Evolutionary conservation across 257 asterid genomes (phyloP), one percentile per base, ranked within the genome.

Genomic region (Scutellaria barbata): DNA sequence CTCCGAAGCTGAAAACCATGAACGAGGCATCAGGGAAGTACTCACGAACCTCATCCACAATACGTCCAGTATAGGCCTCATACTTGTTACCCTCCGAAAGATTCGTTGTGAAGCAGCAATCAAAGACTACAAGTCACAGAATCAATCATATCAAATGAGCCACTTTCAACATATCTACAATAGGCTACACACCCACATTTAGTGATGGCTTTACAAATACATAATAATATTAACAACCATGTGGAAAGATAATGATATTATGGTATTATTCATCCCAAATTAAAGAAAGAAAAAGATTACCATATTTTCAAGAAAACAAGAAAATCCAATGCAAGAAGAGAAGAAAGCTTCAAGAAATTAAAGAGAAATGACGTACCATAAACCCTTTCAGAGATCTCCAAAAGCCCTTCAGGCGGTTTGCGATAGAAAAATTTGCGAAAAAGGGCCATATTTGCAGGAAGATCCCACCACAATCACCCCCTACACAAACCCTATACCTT

Each of bases 31-130:
- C 88, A 3, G 88, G 86, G 73, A 74, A 75, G 82, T 83, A 74
- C 10, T 81, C 86, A 9, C 68, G 81, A 30, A 90, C 89, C 62
- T 85, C 84, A 42, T 79, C 77, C 71, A 88, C 63, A n/a, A 84
- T 51, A 16, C 78, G 77, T 39, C 79, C 79, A 17, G 82, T 80
- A 41, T 84, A 80, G 35, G 35, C 79, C 63, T 72, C 77, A 57
- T 81, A 86, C 70, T 82, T 84, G 5, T 71, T 72, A 8, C 77
- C 82, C 42, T 80, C 82, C 67, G 71, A 16, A 16, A 51, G 74
- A 75, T 84, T 73, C 35, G 80, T 58, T 40, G 90, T 74, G 55
- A 88, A 88, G 81, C 97, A 83, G 83, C 90, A 82, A 75, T 87
- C 87, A 22, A 88, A 90, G 35, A 90, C 97, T 90, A 73, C 85